Evolutionary conservation across 202 grass and related monocot species (phyloP).

Genomic region (Zizania palustris): DNA sequence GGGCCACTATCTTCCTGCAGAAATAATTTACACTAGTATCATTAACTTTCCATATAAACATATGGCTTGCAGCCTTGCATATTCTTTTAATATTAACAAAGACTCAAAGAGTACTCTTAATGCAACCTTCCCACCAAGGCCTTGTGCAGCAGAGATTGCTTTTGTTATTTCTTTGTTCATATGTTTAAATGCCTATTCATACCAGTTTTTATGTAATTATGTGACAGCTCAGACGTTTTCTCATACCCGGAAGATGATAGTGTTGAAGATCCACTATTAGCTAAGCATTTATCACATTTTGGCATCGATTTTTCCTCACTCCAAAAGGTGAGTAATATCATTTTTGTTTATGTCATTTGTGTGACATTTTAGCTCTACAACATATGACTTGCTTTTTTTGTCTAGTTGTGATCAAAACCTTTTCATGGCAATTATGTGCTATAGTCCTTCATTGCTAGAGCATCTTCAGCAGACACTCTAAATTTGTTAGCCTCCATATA

Average conservation of each 20-base stretch:
- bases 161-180: not conserved
- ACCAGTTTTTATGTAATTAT: conserved; percentile 62
- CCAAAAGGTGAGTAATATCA: conserved; percentile 70
- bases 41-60: not conserved
- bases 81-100: not conserved
- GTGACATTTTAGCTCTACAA: conserved; percentile 12
- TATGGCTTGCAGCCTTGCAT: not conserved
- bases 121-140: conserved; percentile 23
- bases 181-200: conserved; percentile 49
- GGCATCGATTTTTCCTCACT: conserved; percentile 98
- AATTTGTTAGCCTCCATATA: too few species aligned
- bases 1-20: not conserved
- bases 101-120: not conserved
- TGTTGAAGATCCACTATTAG: conserved; percentile 91
- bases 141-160: not conserved
- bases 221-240: conserved; percentile 98
- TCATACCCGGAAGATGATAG: conserved; percentile 97
- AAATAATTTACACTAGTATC: not conserved
- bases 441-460: not conserved
- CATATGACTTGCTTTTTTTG: not conserved
- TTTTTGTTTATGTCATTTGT: conserved; percentile 20
- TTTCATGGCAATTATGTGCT: conserved; percentile 5
- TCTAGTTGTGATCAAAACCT: not conserved
- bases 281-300: conserved; percentile 93
- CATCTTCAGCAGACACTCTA: too few species aligned